Percentiles rank a stretch among this genome's conserved stretches.
phyloP scores from a whole-genome alignment of 2,329 filamentous ascomycete genomes.

The Colletotrichum tabaci region DNA sequence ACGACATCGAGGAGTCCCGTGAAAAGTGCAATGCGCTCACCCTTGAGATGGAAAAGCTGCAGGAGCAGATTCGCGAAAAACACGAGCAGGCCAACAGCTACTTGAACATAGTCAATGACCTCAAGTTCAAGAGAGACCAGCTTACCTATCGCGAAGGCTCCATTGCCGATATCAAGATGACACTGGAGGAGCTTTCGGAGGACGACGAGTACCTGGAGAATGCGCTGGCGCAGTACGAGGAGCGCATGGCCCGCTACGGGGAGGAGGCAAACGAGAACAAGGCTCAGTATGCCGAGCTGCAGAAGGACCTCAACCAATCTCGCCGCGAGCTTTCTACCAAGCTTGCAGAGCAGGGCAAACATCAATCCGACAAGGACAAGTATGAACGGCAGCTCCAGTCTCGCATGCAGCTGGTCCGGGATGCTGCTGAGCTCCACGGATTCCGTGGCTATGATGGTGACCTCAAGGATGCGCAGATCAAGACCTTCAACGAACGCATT shows the following conservation, averaged over 20 bases:
- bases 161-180: slow-evolving; percentile 77
- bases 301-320: slow-evolving; percentile 60
- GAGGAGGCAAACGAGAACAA: slow-evolving; percentile 75
- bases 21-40: slow-evolving; percentile 72
- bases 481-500: slow-evolving; percentile 83
- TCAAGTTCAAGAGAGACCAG: slow-evolving; percentile 84
- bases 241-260: slow-evolving; percentile 76
- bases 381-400: slow-evolving; percentile 84
- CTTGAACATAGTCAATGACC: slow-evolving; percentile 79
- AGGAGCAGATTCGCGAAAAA: slow-evolving; percentile 73
- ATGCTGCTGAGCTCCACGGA: slow-evolving; percentile 81
- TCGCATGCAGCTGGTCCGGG: slow-evolving; percentile 81
- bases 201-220: slow-evolving; percentile 82
- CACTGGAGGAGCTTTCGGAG: slow-evolving; percentile 83
- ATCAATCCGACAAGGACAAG: slow-evolving; percentile 88
- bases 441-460: slow-evolving; percentile 89
- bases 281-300: slow-evolving; percentile 76
- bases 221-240: slow-evolving; percentile 83
- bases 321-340: slow-evolving; percentile 66
- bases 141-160: slow-evolving; percentile 79
- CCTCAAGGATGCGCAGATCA: slow-evolving; percentile 80
- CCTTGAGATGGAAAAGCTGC: slow-evolving; percentile 73
- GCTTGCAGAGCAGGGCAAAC: slow-evolving; percentile 79
- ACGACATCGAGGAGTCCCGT: slow-evolving; percentile 74
- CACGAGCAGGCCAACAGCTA: slow-evolving; percentile 82